Conservation (phyloP, 2,329 filamentous ascomycete genomes). For the Penicillium sp. region DNA sequence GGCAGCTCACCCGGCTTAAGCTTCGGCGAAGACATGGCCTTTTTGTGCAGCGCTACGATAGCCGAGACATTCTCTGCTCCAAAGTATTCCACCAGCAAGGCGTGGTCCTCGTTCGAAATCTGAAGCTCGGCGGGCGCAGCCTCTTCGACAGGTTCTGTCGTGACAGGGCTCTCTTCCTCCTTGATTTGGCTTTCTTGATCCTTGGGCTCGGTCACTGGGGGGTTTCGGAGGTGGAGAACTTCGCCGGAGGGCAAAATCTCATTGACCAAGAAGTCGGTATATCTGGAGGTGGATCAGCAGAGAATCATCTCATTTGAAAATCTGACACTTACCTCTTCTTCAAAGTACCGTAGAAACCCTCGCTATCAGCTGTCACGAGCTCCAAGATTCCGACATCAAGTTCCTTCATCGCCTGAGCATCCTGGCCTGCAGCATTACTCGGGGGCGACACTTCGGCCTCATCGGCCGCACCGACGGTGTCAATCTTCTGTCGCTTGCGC, state of each 20-base stretch:
- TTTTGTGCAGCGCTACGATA: slow-evolving; percentile 56
- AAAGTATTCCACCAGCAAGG: slow-evolving; percentile 49
- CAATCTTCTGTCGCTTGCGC: slow-evolving; percentile 37
- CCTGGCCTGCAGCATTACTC: slow-evolving; percentile 12
- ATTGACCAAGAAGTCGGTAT: slow-evolving; percentile 90
- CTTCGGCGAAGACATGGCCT: slow-evolving; percentile 53
- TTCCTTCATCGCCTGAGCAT: slow-evolving; percentile 41
- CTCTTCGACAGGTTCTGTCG: slow-evolving; percentile 15
- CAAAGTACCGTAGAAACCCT: slow-evolving; percentile 62
- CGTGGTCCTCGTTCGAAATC: slow-evolving; percentile 46
- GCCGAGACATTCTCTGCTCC: slow-evolving; percentile 49
- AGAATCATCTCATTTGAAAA: neutral
- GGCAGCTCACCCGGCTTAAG: slow-evolving; percentile 58
- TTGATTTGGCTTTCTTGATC: slow-evolving; percentile 3
- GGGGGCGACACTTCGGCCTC: slow-evolving; percentile 9
- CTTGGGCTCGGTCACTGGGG: slow-evolving; percentile 25
- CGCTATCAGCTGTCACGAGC: slow-evolving; percentile 57
- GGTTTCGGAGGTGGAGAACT: slow-evolving; percentile 67
- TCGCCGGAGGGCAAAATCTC: slow-evolving; percentile 75
- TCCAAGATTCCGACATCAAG: slow-evolving; percentile 60
- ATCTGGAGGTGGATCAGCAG: slow-evolving; percentile 48
- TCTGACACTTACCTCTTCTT: slow-evolving; percentile 58
- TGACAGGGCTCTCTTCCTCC: slow-evolving; percentile 7
- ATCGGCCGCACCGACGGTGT: slow-evolving; percentile 21
- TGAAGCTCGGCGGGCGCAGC: slow-evolving; percentile 25